A percentile compares a stretch with the other conserved stretches of the same genome.
Conservation (phyloP, 1,139 yeast species). For the Geotrichum histeridarum region DNA sequence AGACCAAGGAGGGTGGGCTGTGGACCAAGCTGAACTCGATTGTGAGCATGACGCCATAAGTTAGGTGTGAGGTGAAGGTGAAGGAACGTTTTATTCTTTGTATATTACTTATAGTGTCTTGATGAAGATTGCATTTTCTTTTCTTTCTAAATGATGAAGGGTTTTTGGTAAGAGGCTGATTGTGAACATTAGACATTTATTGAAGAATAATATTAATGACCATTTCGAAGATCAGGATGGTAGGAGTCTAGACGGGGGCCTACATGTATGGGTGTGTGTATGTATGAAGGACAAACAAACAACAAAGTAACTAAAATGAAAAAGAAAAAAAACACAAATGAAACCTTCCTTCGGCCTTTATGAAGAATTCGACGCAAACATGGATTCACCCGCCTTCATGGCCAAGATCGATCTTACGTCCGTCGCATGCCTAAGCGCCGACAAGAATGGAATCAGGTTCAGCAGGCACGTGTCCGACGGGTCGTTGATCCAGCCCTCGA, state of each 20-base stretch:
- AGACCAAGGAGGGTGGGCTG: slow-evolving; percentile 16
- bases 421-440: slow-evolving; percentile 70
- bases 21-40: slow-evolving; percentile 20
- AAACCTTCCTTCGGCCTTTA: neutral
- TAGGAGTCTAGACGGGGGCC: neutral
- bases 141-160: no score
- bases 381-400: slow-evolving; percentile 69
- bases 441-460: slow-evolving; percentile 72
- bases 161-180: no score
- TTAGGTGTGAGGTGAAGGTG: neutral
- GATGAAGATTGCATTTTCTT: no score
- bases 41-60: slow-evolving; percentile 13
- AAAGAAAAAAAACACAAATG: neutral
- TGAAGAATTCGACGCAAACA: slow-evolving; percentile 38
- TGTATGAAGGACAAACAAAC: no score
- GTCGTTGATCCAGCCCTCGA: slow-evolving; percentile 97
- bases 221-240: neutral
- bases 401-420: slow-evolving; percentile 84
- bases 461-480: slow-evolving; percentile 80
- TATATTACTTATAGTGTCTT: neutral
- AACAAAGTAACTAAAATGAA: neutral
- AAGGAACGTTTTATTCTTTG: neutral
- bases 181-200: no score
- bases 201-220: no score
- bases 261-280: neutral